phyloP scores from a whole-genome alignment of 2,329 filamentous ascomycete species.

The Pseudogymnoascus sp. region DNA sequence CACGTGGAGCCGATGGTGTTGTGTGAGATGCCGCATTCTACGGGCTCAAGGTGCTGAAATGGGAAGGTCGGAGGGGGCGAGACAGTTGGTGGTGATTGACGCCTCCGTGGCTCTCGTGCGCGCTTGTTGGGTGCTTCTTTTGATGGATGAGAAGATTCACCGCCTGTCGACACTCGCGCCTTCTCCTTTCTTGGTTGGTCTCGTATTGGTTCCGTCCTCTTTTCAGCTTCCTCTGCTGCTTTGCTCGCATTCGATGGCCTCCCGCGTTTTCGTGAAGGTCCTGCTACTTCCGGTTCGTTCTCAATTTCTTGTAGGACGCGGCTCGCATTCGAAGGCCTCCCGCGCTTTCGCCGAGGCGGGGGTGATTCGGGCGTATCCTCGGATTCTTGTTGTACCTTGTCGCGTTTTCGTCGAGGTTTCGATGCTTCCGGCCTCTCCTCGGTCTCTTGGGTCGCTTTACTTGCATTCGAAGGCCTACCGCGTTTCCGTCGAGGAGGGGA shows the following conservation, averaged over 20 bases:
- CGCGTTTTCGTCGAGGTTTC: conserved; percentile 8
- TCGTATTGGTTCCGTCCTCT: background rate
- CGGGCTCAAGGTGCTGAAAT: conserved; percentile 44
- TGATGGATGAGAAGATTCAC: conserved; percentile 8
- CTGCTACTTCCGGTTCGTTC: background rate
- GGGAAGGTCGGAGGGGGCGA: conserved; percentile 14
- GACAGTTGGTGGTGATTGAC: background rate
- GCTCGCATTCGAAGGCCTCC: conserved; percentile 10
- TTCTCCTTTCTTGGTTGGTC: background rate
- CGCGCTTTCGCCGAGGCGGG: background rate
- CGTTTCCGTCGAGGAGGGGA: conserved; percentile 5
- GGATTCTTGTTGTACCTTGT: background rate
- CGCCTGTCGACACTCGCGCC: background rate
- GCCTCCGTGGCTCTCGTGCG: background rate
- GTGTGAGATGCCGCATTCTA: conserved; percentile 47
- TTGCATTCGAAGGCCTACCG: conserved; percentile 9
- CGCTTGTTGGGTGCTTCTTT: background rate
- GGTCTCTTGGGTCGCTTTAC: background rate
- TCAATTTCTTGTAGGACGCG: background rate
- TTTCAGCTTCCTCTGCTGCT: background rate
- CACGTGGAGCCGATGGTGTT: conserved; percentile 61
- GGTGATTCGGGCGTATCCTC: background rate
- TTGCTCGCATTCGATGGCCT: background rate
- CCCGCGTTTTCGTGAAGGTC: background rate
- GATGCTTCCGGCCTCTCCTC: background rate